Evolutionary conservation across 495 filamentous ascomycete species (phyloP).

Genomic region (Amphirosellinia nigrospora): DNA sequence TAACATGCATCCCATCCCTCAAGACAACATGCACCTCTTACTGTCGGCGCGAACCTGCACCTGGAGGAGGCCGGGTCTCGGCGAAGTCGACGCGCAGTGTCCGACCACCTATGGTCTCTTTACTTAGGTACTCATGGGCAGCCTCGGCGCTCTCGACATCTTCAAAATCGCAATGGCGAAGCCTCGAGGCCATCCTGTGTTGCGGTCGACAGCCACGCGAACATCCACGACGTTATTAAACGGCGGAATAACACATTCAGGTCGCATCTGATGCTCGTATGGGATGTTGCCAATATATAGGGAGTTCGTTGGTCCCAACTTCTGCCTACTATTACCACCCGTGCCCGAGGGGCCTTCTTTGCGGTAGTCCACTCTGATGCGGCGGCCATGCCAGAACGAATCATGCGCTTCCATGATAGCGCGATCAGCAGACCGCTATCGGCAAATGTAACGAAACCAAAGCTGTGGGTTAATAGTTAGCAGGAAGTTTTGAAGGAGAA

Average conservation of each 20-base stretch:
- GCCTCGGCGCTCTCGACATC: slow-evolving; percentile 65
- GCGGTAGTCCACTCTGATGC: slow-evolving; percentile 65
- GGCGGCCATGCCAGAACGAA: slow-evolving; percentile 80
- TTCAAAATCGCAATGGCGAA: slow-evolving; percentile 87
- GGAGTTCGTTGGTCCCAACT: slow-evolving; percentile 60
- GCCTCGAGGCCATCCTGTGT: slow-evolving; percentile 84
- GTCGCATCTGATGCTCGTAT: slow-evolving; percentile 87
- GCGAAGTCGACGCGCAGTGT: slow-evolving; percentile 70
- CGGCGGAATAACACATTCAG: slow-evolving; percentile 80
- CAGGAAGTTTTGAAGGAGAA: slow-evolving; percentile 11
- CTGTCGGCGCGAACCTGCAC: too few species aligned
- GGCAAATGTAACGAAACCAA: slow-evolving; percentile 76
- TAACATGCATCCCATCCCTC: neutral
- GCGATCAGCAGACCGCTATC: slow-evolving; percentile 56
- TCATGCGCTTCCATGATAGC: slow-evolving; percentile 72
- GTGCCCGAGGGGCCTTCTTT: neutral
- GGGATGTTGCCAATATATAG: slow-evolving; percentile 91
- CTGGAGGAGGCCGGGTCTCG: too few species aligned
- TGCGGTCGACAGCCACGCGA: slow-evolving; percentile 86
- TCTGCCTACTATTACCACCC: neutral
- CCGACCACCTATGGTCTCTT: slow-evolving; percentile 68
- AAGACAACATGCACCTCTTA: neutral
- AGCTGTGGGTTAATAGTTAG: slow-evolving; percentile 59
- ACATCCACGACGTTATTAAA: slow-evolving; percentile 78
- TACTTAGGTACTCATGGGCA: slow-evolving; percentile 61